Base-by-base conservation (phyloP, 2,329 filamentous ascomycete genomes). In the Alternaria arborescens region DNA sequence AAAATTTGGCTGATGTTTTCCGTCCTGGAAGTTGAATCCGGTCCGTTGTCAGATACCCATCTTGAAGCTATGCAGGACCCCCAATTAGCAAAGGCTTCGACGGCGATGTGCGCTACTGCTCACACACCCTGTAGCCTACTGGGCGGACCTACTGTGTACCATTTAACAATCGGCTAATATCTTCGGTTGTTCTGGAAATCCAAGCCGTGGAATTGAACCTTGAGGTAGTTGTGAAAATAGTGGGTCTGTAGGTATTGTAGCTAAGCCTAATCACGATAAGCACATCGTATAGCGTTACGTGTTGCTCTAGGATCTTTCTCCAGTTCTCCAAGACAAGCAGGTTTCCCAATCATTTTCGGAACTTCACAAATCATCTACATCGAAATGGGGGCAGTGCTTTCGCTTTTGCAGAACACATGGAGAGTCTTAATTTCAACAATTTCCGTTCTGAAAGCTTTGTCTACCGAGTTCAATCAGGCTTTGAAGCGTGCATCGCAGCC, bases 401-500 rank as follows among this genome's bases (percentile, higher is more conserved):
- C 54, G 4, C 36, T 40, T 16, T 10, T 58, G 14, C 41, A 18
- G n/a, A 44, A 54, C 8, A 11, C 41, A 47, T 11, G 34, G 24
- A 58, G 20, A 18, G 3, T 34, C 28, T n/a, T 58, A 20, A 7
- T 38, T 30, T 36, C 34, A 46, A 32, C 24, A 32, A 18, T 22
- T 4, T 30, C 58, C 16, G 30, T 56, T 30, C 40, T 60, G 8
- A 56, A 32, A 14, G 52, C 44, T 5, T 36, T 60, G 22, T 60
- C 58, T 34, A 46, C 22, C n/a, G 58, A 56, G 11, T 64, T 61
- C 58, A 55, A 55, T 24, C 42, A 47, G 16, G 61, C 58, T 36
- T 16, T 64, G 43, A 51, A 61, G 26, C 61, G 58, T 22, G 53
- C 61, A 44, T 55, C 61, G 12, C 53, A 48, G 22, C 52, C 58